phyloP scores from a whole-genome alignment of 768 basidiomycete genomes.

The Mycena galericulata region DNA sequence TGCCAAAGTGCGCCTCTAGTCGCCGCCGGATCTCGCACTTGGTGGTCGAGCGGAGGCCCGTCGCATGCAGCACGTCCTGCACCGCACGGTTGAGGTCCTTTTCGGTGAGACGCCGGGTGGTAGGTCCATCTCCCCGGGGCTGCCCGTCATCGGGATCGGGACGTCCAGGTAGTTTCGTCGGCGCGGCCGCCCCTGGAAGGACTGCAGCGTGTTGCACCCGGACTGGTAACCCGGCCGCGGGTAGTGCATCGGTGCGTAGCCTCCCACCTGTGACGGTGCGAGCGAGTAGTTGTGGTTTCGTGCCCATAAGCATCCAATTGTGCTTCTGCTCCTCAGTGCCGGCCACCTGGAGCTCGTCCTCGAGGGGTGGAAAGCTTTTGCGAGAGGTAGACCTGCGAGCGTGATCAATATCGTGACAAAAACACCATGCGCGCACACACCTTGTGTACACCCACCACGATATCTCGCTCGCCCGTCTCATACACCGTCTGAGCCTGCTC shows the following conservation, averaged over 20 bases:
- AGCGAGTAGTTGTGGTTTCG: slow-evolving; percentile 85
- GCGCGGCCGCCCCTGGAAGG: slow-evolving; percentile 70
- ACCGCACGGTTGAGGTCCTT: slow-evolving; percentile 81
- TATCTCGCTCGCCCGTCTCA: slow-evolving; percentile 72
- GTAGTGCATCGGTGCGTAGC: slow-evolving; percentile 44
- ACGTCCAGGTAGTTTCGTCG: slow-evolving; percentile 85
- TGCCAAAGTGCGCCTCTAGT: slow-evolving; percentile 85
- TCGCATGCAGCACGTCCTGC: slow-evolving; percentile 75
- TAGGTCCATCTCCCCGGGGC: slow-evolving; percentile 64
- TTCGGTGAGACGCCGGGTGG: slow-evolving; percentile 67
- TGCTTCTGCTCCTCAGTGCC: slow-evolving; percentile 91
- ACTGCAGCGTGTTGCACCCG: slow-evolving; percentile 79
- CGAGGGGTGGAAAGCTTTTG: slow-evolving; percentile 87
- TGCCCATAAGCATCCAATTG: slow-evolving; percentile 85
- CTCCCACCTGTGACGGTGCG: slow-evolving; percentile 74
- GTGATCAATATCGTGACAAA: slow-evolving; percentile 78
- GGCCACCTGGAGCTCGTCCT: slow-evolving; percentile 84
- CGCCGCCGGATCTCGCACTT: slow-evolving; percentile 90
- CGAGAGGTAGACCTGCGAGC: no score
- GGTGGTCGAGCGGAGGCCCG: slow-evolving; percentile 91
- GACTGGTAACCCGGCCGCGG: slow-evolving; percentile 82
- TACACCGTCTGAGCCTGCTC: slow-evolving; percentile 69
- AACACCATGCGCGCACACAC: slow-evolving; percentile 65
- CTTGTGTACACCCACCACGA: slow-evolving; percentile 88
- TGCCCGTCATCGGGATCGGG: slow-evolving; percentile 65